These are phyloP conservation scores for Tephrocybe rancida DNA, from an alignment of 768 basidiomycete genomes.

Conservation along the genomic window DNA sequence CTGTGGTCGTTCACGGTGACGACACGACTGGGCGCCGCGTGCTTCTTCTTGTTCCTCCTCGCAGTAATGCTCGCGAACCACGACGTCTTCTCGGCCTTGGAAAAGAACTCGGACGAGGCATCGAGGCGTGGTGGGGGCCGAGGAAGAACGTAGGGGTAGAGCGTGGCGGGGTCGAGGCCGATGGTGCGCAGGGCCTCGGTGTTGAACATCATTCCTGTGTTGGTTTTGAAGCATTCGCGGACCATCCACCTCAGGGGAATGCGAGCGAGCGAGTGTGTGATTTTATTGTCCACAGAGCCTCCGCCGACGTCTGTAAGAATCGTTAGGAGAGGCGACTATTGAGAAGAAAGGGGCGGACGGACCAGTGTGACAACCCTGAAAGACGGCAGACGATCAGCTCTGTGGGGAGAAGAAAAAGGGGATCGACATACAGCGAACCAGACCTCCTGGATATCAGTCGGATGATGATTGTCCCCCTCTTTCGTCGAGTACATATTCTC, in stretches of 20 bases:
- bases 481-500: slow-evolving; percentile 35
- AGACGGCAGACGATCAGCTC: no score
- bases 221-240: slow-evolving; percentile 48
- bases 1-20: neutral
- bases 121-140: slow-evolving; percentile 31
- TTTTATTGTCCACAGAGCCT: slow-evolving; percentile 33
- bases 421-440: slow-evolving; percentile 27
- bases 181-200: neutral
- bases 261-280: slow-evolving; percentile 33
- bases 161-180: neutral
- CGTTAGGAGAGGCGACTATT: neutral
- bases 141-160: slow-evolving; percentile 23
- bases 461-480: neutral
- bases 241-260: slow-evolving; percentile 57
- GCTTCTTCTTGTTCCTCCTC: slow-evolving; percentile 1
- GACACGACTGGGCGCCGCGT: slow-evolving; percentile 13
- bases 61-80: neutral
- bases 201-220: slow-evolving; percentile 38
- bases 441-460: neutral
- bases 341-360: neutral
- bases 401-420: neutral
- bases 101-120: neutral
- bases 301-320: neutral
- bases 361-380: neutral
- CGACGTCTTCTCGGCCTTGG: neutral